phyloP scores from a whole-genome alignment of 2,329 filamentous ascomycete species.

The Ambrosiella cleistominuta region DNA sequence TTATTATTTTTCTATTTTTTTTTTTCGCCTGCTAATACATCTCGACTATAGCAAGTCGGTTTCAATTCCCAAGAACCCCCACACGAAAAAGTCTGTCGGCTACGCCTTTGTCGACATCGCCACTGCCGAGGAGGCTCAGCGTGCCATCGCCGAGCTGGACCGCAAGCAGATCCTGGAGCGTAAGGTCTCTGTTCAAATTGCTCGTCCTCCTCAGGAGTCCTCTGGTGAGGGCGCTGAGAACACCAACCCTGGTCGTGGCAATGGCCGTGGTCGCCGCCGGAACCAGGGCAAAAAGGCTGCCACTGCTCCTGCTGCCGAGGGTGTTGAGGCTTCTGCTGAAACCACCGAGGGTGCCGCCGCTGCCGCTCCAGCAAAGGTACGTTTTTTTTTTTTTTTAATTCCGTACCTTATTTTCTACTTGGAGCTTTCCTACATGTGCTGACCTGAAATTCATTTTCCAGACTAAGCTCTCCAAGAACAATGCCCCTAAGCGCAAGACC shows the following conservation, averaged over 20 bases:
- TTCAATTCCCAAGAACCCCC: constrained; percentile 98
- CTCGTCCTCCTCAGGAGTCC: constrained; percentile 84
- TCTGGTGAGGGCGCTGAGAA: constrained; percentile 58
- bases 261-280: constrained; percentile 51
- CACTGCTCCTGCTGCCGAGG: constrained; percentile 24
- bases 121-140: constrained; percentile 83
- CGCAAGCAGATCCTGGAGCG: constrained; percentile 96
- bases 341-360: constrained; percentile 24
- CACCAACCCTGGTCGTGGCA: constrained; percentile 43
- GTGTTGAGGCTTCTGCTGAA: constrained; percentile 27
- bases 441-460: constrained; percentile 17
- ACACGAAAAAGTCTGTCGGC: constrained; percentile 93
- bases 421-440: too few species aligned
- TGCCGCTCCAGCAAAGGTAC: constrained; percentile 15
- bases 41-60: constrained; percentile 65
- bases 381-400: neutral
- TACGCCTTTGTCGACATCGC: constrained; percentile 98
- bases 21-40: constrained; percentile 1
- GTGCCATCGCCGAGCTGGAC: constrained; percentile 86
- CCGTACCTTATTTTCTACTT: too few species aligned
- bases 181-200: constrained; percentile 97
- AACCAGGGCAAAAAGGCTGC: constrained; percentile 28
- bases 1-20: neutral
- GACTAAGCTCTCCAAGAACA: constrained; percentile 37
- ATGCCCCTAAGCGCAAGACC: constrained; percentile 31